Evolutionary conservation across 805 yeast species (phyloP), one percentile per base, ranked within the genome.

Genomic region (Sungouiella blattae): DNA sequence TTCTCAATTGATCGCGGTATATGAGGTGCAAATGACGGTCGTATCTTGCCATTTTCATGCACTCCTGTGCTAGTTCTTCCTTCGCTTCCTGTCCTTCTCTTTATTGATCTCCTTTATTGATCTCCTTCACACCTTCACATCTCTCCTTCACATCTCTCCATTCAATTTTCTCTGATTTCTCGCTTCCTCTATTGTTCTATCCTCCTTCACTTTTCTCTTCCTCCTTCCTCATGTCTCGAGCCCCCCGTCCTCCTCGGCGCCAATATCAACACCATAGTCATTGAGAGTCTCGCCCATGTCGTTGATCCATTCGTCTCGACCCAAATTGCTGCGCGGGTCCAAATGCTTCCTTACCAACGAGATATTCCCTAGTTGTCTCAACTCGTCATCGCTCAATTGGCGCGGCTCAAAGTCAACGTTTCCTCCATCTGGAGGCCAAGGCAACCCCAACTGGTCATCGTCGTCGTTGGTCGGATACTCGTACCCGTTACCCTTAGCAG

Each of bases 381-480:
- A 33, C 28, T 43, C 47, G 23, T 36, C 50, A 17, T 46, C 50
- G 11, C 40, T 22, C 18, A 39, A 35, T 9, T 36, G 30, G 6
- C 44, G 32, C 3, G 41, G 33, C 17, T 35, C 23, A 20, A 38
- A 39, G 14, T 58, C 70, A 33, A 63, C 69, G 46, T 71, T 67
- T 0, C 80, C 80, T 5, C 87, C 88, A 60, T 87, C 95, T 1
- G 96, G 95, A 1, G 98, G 98, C 95, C 97, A 91, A 2, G 96
- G 93, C 26, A 83, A 62, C 1, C 77, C 73, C 34, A 82, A 59
- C 40, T 83, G 74, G 47, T 81, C 84, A 16, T 67, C 75, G 28
- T 80, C 86, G 43, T 77, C 77, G 40, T 52, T 46, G 30, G 73
- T 78, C 5, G 58, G 59, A 43, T 78, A 88, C 1, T 50, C 50